phyloP scores from a whole-genome alignment of 176 grass and related monocot genomes.

The Otatea glauca region DNA sequence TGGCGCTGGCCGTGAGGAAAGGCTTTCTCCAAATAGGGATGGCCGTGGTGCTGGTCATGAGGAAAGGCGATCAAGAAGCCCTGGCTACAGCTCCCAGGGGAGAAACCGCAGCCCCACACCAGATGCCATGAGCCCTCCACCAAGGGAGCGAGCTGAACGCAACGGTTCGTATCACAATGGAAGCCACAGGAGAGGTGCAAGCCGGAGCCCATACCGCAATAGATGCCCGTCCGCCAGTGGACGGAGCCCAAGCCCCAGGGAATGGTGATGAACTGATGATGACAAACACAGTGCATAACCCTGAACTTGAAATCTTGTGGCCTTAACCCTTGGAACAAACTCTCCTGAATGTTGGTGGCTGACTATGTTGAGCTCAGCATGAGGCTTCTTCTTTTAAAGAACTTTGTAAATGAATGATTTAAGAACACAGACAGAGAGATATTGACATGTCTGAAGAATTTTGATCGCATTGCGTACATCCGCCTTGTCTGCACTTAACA shows the following conservation, averaged over 20 bases:
- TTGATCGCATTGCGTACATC: neutral
- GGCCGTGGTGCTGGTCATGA: neutral
- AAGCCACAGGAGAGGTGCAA: neutral
- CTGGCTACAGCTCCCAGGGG: conserved; percentile 18
- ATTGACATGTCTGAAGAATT: neutral
- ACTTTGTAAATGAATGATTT: no score
- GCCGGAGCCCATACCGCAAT: conserved; percentile 22
- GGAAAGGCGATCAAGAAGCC: conserved; percentile 50
- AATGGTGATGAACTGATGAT: conserved; percentile 3
- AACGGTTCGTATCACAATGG: conserved; percentile 43
- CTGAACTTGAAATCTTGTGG: conserved; percentile 3
- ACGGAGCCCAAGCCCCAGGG: conserved; percentile 47
- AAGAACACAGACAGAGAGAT: no score
- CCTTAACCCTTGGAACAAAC: conserved; percentile 8
- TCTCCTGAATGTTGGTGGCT: neutral
- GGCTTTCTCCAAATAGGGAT: neutral
- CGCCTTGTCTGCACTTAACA: neutral
- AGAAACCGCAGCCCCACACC: conserved; percentile 43
- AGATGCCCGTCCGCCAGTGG: conserved; percentile 48
- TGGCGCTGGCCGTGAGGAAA: neutral
- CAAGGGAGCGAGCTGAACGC: conserved; percentile 49
- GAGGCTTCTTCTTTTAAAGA: neutral
- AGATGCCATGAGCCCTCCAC: conserved; percentile 46
- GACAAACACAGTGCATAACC: conserved; percentile 12
- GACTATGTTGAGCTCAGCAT: conserved; percentile 2